phyloP scores from a whole-genome alignment of 441 rosid species.

The Manihot esculenta region DNA sequence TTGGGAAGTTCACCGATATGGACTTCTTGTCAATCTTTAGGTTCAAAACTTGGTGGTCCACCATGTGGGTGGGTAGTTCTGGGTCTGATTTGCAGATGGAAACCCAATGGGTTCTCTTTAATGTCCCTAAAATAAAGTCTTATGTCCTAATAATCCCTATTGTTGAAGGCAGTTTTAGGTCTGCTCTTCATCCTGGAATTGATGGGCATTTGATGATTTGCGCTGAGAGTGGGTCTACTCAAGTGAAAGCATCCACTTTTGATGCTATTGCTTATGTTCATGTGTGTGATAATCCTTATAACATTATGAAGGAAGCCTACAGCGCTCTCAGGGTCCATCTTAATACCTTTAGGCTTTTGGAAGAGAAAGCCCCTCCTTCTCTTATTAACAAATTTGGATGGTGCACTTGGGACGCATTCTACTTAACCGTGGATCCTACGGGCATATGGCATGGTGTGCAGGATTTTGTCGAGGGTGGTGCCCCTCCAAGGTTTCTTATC shows the following conservation, averaged over 20 bases:
- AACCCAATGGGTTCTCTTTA: slow-evolving; percentile 67
- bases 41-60: slow-evolving; percentile 89
- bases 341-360: slow-evolving; percentile 62
- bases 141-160: slow-evolving; percentile 59
- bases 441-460: slow-evolving; percentile 70
- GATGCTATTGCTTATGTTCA: slow-evolving; percentile 63
- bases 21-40: slow-evolving; percentile 61
- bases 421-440: slow-evolving; percentile 65
- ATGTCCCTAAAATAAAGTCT: slow-evolving; percentile 57
- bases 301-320: slow-evolving; percentile 66
- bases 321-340: slow-evolving; percentile 62
- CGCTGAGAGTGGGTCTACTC: slow-evolving; percentile 68
- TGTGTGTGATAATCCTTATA: slow-evolving; percentile 54
- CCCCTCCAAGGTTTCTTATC: slow-evolving; percentile 62
- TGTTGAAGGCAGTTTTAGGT: slow-evolving; percentile 61
- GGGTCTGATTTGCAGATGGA: slow-evolving; percentile 80
- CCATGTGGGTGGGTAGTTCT: slow-evolving; percentile 69
- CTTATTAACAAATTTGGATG: slow-evolving; percentile 74
- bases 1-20: slow-evolving; percentile 55
- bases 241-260: slow-evolving; percentile 44
- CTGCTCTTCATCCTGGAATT: slow-evolving; percentile 61
- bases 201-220: slow-evolving; percentile 57
- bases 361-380: slow-evolving; percentile 60
- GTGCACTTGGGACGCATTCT: slow-evolving; percentile 95
- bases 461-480: slow-evolving; percentile 54